Base-by-base conservation (phyloP, 139 green algal species). In the Ettlia oleoabundans region DNA sequence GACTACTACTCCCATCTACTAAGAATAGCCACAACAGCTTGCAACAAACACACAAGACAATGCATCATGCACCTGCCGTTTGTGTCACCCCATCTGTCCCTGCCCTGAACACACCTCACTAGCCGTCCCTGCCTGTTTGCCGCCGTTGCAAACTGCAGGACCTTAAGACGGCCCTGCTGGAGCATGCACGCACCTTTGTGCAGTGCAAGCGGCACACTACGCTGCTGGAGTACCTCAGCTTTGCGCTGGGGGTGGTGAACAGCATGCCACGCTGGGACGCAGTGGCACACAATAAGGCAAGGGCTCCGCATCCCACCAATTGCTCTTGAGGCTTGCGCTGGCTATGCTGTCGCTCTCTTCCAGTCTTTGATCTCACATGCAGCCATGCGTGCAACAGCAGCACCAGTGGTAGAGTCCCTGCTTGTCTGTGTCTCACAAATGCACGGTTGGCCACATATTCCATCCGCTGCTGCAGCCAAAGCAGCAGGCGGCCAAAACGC, bases 81-180 rank as follows among this genome's bases (percentile, higher is more conserved):
- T n/a, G n/a, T n/a, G n/a, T n/a, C n/a, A n/a, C n/a, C n/a, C n/a
- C n/a, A n/a, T n/a, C n/a, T n/a, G n/a, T n/a, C n/a, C n/a, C n/a
- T n/a, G n/a, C n/a, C n/a, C n/a, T n/a, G n/a, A n/a, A n/a, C n/a
- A n/a, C n/a, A n/a, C n/a, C n/a, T n/a, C n/a, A n/a, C n/a, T n/a
- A n/a, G n/a, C n/a, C n/a, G n/a, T n/a, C n/a, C n/a, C n/a, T 58
- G 47, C 47, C 47, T 58, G 47, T 58, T 58, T 58, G 15, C 47
- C 15, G 47, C 47, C 15, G 47, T 10, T 10, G 47, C 13, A 24
- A 58, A 58, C 13, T 58, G 4, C 73, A 80, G 73, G 73, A 80
- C 73, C 73, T 80, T 24, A 80, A 80, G 53, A 53, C 73, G 24
- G 35, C 73, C 28, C 73, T 80, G 73, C 53, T 80, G 73, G 73